These are phyloP conservation scores for Paracamarosporium sp. DNA, from an alignment of 2,329 filamentous ascomycete genomes.

Conservation along the genomic window DNA sequence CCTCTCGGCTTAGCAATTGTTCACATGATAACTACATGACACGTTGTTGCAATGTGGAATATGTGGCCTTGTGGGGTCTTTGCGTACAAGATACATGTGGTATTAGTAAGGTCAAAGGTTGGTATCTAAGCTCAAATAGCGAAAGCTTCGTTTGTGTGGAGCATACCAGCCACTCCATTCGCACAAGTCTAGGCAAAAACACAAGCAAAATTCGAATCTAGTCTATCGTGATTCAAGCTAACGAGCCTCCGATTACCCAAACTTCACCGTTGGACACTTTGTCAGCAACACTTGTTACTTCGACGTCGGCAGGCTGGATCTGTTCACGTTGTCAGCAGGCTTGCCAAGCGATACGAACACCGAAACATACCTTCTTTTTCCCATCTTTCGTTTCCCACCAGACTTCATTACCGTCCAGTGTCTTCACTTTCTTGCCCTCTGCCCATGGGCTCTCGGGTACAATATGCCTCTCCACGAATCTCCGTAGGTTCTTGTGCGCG, in stretches of 20 bases:
- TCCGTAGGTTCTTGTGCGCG: conserved; percentile 75
- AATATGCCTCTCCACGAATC: conserved; percentile 87
- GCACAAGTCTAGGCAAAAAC: background rate
- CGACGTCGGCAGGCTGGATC: conserved; percentile 81
- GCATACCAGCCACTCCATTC: background rate
- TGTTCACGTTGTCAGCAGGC: conserved; percentile 38
- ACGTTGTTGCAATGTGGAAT: background rate
- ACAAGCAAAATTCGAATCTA: background rate
- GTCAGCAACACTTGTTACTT: conserved; percentile 76
- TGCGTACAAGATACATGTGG: background rate
- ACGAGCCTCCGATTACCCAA: conserved; percentile 73
- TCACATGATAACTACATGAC: background rate
- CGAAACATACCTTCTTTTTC: conserved; percentile 66
- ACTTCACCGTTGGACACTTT: conserved; percentile 88
- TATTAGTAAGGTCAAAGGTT: background rate
- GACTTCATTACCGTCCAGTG: conserved; percentile 71
- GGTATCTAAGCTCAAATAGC: background rate
- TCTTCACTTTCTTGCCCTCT: conserved; percentile 70
- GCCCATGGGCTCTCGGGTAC: conserved; percentile 78
- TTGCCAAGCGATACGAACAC: background rate
- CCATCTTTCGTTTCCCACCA: conserved; percentile 83
- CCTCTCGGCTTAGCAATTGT: conserved; percentile 14
- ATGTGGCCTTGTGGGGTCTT: background rate
- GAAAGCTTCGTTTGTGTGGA: background rate
- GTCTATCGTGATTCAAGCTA: conserved; percentile 45